Conservation (phyloP, 768 basidiomycete species). For the Botryobasidium botryosum region DNA sequence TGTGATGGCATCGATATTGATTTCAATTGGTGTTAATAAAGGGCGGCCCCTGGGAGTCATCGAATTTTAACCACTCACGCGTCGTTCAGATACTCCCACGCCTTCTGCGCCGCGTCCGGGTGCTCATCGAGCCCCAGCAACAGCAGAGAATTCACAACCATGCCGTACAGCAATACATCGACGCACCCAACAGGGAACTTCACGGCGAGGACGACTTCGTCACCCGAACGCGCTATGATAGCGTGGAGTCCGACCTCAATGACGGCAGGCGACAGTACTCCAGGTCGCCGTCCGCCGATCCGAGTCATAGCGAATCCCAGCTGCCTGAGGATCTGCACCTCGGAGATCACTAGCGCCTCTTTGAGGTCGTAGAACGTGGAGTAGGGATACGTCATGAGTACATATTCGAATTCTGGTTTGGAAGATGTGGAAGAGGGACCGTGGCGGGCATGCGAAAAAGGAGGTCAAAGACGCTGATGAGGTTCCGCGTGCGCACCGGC, state of each 20-base stretch:
- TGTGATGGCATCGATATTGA: conserved; percentile 1
- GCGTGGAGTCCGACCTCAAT: no score
- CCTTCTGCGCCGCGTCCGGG: conserved; percentile 50
- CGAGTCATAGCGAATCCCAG: conserved; percentile 93
- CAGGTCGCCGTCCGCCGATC: no score
- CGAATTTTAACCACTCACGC: conserved; percentile 55
- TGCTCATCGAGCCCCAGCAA: conserved; percentile 65
- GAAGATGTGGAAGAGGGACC: conserved; percentile 25
- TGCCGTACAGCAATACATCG: conserved; percentile 82
- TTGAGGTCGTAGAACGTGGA: conserved; percentile 85
- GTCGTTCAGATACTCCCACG: conserved; percentile 95
- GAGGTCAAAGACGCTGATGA: conserved; percentile 87
- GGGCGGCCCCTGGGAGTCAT: neutral
- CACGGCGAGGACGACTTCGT: no score
- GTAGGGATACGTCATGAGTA: conserved; percentile 83
- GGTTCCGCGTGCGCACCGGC: conserved; percentile 81
- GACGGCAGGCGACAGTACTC: no score
- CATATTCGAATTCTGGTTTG: conserved; percentile 34
- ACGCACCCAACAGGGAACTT: no score
- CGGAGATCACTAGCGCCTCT: conserved; percentile 80
- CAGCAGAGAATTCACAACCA: conserved; percentile 83
- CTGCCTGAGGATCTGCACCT: conserved; percentile 95
- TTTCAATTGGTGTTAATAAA: conserved; percentile 5
- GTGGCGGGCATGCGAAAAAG: conserved; percentile 60
- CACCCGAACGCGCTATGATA: no score